A percentile compares a stretch with the other conserved stretches of the same genome.
Conservation (phyloP, 306 rosid species). For the Acacia melanoxylon region DNA sequence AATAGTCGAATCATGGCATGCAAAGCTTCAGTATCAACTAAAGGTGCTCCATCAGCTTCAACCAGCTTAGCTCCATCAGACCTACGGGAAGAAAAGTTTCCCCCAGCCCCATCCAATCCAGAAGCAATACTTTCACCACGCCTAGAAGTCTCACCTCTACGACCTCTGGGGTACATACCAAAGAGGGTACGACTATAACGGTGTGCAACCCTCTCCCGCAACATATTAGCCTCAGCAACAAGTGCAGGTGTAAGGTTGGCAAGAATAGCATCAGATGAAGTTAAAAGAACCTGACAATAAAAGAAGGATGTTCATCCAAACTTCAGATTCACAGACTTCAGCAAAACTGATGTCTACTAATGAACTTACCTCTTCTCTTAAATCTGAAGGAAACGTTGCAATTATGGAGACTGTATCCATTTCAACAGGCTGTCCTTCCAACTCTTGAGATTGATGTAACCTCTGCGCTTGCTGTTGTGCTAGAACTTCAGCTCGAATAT, state of each 20-base stretch:
- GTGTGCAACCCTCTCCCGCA: conserved; percentile 96
- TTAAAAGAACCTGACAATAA: conserved; percentile 75
- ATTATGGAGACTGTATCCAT: conserved; percentile 98
- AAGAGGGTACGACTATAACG: conserved; percentile 85
- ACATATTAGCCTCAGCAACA: conserved; percentile 95
- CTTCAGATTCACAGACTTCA: conserved; percentile 17
- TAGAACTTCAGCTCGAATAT: conserved; percentile 95
- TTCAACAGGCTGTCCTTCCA: conserved; percentile 99
- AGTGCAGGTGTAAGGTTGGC: conserved; percentile 97
- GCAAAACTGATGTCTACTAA: not conserved
- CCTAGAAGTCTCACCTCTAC: conserved; percentile 89
- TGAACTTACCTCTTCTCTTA: conserved; percentile 84
- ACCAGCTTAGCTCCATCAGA: conserved; percentile 69
- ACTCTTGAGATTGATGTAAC: conserved; percentile 87
- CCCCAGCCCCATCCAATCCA: conserved; percentile 67
- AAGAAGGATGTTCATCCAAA: not conserved
- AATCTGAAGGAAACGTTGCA: conserved; percentile 95
- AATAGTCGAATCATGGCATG: conserved; percentile 84
- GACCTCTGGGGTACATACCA: conserved; percentile 92
- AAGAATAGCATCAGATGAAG: conserved; percentile 94
- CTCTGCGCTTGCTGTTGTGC: conserved; percentile 98
- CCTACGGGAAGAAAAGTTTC: conserved; percentile 70
- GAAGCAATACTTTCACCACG: conserved; percentile 74
- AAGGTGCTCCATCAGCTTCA: conserved; percentile 95
- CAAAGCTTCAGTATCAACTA: conserved; percentile 81